Base-by-base conservation (phyloP, 345 rosid genomes). In the Ailanthus altissimus region DNA sequence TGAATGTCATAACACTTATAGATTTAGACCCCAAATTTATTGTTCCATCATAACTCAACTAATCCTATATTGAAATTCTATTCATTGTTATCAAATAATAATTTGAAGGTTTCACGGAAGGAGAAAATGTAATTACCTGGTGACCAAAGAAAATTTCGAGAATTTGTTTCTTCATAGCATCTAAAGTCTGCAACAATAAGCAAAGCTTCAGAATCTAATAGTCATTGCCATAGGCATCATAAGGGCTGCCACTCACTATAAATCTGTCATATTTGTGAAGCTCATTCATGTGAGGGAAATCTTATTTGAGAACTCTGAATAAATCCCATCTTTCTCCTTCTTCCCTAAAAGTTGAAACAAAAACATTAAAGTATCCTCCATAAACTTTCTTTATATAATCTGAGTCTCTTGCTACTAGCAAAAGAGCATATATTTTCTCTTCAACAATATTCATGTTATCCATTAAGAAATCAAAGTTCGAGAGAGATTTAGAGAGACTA, bases 141-240 rank as follows among this genome's bases (percentile, higher is more conserved):
- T 95, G 99, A 75, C 99, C 99, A 67, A 95, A 95, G 91, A 97
- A 95, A 81, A 95, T 84, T 5, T 97, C 98, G 13, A 93, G 91
- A 57, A 90, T 75, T 76, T 92, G 92, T 92, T 1, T 92, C 86
- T 85, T 79, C 99, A 89, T 89, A 80, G 89, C 83, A 77, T 90
- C 92, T 5, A 93, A 73, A 69, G 89, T 89, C 70, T 85, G 91
- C 68, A 93, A 75, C 10, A 93, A 77, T 60, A 83, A 82, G 80
- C 96, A 89, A 13, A 95, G 92, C 84, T 83, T 88, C 76, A 89
- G 85, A 72, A 95, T 89, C 99, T 97, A 95, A 8, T 54, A 71
- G 72, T 88, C 90, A 77, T 87, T 84, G 49, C 88, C 98, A 45
- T 93, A 92, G 43, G 99, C 93, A 36, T 32, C 96, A 60, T 75